Conservation (phyloP, 257 asterid genomes). For the Capsicum chinense region DNA sequence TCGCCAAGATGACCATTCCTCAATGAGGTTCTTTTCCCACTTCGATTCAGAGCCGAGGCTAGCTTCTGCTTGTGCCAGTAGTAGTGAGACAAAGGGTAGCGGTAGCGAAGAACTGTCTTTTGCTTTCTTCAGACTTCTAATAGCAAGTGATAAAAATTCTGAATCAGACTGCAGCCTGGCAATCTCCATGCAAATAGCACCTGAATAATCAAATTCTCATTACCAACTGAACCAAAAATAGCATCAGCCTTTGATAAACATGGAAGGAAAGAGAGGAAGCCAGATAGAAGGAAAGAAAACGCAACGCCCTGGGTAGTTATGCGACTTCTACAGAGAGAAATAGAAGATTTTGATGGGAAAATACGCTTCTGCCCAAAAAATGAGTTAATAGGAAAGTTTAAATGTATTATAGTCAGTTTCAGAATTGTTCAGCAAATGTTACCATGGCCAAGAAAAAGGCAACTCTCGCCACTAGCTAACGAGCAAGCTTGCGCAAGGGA, state of each 20-base stretch:
- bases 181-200: conserved; percentile 87
- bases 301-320: not conserved
- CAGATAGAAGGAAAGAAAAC: not conserved
- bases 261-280: not conserved
- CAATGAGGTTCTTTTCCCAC: conserved; percentile 71
- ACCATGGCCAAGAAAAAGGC: conserved; percentile 87
- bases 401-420: not conserved
- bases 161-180: conserved; percentile 78
- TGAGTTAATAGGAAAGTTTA: conserved; percentile 3
- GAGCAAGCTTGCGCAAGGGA: conserved; percentile 74
- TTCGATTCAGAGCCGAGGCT: conserved; percentile 75
- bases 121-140: conserved; percentile 80
- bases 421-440: conserved; percentile 36
- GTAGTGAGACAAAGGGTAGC: conserved; percentile 66
- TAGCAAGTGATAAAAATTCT: conserved; percentile 62
- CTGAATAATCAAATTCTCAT: conserved; percentile 42
- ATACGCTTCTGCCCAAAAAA: not conserved
- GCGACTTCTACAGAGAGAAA: conserved; percentile 18
- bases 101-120: conserved; percentile 50
- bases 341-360: not conserved
- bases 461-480: conserved; percentile 59
- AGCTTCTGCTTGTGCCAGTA: conserved; percentile 93
- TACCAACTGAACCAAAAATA: not conserved
- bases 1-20: conserved; percentile 90
- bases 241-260: not conserved